Base-by-base conservation (phyloP, 2,329 filamentous ascomycete species). In the Stromatinia cepivora region DNA sequence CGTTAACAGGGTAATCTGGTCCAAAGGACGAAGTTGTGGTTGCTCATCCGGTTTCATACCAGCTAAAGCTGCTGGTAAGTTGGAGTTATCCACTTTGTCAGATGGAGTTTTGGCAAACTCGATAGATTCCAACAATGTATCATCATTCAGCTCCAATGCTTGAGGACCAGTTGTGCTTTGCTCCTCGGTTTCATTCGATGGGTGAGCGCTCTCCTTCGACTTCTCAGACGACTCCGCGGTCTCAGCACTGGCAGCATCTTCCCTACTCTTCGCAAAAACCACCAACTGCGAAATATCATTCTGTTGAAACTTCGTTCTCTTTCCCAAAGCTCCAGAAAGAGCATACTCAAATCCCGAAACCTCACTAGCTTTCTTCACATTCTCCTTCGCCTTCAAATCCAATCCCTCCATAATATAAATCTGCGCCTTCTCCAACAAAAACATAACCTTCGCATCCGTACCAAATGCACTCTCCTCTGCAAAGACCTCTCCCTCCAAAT, bases 61-160 rank as follows among this genome's bases (percentile, higher is more conserved):
- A 0, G 84, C 84, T 42, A 99, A 81, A 4, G 84, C 80, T 2
- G 83, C 71, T 0, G 93, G 88, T 0, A 97, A 79, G 8, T 83
- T 81, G 36, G 82, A 78, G 42, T 83, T 74, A 3, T 78, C 74
- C 11, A 78, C 72, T 52, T 78, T 76, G 7, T 80, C 78, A 0
- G 80, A 80, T 1, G 82, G 77, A 7, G 84, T 82, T 67, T 88
- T 86, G 0, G 87, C 86, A 76, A 97, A 99, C 0, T 90, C 85
- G 52, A 99, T 94, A 4, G 88, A 87, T 78, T 99, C 95, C 2
- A 98, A 84, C 0, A 99, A 84, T 0, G 95, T 98, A 78, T 99
- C 95, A 75, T 99, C 92, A 77, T 98, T 96, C 4, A 98, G 82
- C 48, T 91, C 86, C 20, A 98, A 79, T 3, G 90, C 89, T 74